Evolutionary conservation across 2,329 filamentous ascomycete genomes (phyloP).

Genomic region (Coniochaeta sp.): DNA sequence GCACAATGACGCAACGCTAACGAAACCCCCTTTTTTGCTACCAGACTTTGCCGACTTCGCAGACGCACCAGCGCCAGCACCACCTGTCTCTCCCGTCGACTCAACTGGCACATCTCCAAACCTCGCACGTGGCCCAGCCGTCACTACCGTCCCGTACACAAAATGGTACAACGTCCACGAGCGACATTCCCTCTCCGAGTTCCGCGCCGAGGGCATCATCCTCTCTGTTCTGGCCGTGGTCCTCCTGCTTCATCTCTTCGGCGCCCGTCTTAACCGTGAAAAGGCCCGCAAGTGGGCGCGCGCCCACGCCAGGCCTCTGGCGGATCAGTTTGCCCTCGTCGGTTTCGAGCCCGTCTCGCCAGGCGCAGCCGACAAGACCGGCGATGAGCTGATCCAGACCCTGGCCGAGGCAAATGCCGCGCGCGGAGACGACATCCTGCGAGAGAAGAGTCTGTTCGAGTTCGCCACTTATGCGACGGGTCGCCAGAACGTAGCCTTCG

Average conservation of each 20-base stretch:
- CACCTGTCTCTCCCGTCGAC: conserved; percentile 35
- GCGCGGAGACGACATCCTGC: conserved; percentile 54
- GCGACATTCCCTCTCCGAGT: conserved; percentile 75
- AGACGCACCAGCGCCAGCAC: conserved; percentile 61
- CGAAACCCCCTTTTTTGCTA: conserved; percentile 10
- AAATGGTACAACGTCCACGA: conserved; percentile 98
- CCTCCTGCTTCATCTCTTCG: conserved; percentile 72
- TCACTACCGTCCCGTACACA: conserved; percentile 61
- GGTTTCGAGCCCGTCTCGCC: conserved; percentile 61
- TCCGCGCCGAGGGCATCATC: conserved; percentile 79
- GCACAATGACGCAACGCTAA: conserved; percentile 14
- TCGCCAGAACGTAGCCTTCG: conserved; percentile 84
- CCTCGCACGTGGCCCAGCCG: conserved; percentile 32
- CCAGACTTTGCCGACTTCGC: conserved; percentile 94
- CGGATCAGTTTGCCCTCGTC: conserved; percentile 78
- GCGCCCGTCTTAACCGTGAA: conserved; percentile 68
- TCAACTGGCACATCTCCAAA: conserved; percentile 27
- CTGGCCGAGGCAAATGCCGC: conserved; percentile 21
- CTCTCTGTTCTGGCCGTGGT: conserved; percentile 67
- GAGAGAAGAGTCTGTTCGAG: conserved; percentile 83
- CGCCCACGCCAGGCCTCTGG: conserved; percentile 63
- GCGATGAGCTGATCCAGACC: conserved; percentile 59
- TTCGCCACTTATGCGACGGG: conserved; percentile 84
- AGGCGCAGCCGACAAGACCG: conserved; percentile 34
- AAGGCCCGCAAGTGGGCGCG: conserved; percentile 76